Conservation (phyloP, 768 basidiomycete genomes). For the Boletus sp. region DNA sequence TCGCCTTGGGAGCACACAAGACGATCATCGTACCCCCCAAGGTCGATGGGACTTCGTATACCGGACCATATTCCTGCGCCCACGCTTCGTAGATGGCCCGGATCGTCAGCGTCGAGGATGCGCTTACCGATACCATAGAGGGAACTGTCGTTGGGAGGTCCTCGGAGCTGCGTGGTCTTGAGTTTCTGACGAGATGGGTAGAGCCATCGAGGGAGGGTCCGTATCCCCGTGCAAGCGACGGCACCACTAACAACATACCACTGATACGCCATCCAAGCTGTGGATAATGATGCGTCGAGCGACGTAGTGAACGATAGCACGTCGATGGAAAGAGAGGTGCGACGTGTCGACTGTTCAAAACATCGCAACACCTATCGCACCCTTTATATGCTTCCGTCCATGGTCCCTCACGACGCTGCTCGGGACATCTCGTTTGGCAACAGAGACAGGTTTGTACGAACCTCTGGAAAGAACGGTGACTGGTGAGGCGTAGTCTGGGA, state of each 20-base stretch:
- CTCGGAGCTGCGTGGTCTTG: constrained; percentile 14
- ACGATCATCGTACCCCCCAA: constrained; percentile 13
- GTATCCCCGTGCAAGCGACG: not conserved
- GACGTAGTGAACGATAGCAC: not conserved
- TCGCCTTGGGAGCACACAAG: constrained; percentile 40
- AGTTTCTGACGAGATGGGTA: not conserved
- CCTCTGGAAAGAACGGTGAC: no score
- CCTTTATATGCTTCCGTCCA: not conserved
- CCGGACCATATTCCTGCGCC: constrained; percentile 20
- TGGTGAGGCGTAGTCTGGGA: no score
- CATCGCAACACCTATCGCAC: not conserved
- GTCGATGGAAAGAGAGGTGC: not conserved
- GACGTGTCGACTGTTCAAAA: not conserved
- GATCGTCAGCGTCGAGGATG: not conserved
- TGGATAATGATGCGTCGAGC: not conserved
- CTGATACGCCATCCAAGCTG: not conserved
- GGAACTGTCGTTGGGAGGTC: constrained; percentile 17
- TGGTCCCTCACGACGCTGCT: not conserved
- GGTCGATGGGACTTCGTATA: constrained; percentile 13
- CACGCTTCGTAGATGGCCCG: constrained; percentile 20
- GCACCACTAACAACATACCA: not conserved
- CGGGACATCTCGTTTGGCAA: not conserved
- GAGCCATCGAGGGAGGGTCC: constrained; percentile 8
- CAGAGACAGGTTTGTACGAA: no score
- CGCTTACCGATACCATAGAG: constrained; percentile 16